These are phyloP conservation scores for Mercurialis annua DNA, from an alignment of 345 rosid genomes.

Conservation along the genomic window DNA sequence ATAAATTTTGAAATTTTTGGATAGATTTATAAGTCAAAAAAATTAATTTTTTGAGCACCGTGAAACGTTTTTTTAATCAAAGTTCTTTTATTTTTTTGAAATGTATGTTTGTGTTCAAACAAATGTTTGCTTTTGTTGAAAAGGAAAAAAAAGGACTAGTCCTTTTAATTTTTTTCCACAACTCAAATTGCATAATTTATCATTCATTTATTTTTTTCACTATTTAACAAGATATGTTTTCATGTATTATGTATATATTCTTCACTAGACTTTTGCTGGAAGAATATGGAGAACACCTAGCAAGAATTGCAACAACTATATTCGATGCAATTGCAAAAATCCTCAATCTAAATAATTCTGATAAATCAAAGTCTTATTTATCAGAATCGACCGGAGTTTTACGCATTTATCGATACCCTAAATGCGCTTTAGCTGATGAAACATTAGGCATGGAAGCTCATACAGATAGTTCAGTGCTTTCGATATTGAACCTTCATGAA, in stretches of 20 bases:
- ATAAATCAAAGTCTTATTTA: conserved; percentile 27
- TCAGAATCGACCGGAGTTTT: conserved; percentile 52
- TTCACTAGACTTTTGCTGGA: conserved; percentile 40
- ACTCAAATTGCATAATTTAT: too few species aligned
- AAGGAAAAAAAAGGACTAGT: too few species aligned
- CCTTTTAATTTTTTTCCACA: too few species aligned
- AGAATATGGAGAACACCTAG: conserved; percentile 67
- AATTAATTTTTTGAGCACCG: too few species aligned
- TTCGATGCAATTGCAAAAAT: conserved; percentile 45
- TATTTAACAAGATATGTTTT: background rate
- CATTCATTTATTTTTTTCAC: too few species aligned
- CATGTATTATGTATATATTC: background rate
- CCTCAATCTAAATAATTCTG: conserved; percentile 44
- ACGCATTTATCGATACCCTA: conserved; percentile 65
- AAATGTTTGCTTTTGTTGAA: too few species aligned
- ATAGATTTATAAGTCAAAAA: too few species aligned
- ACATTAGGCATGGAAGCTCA: conserved; percentile 59
- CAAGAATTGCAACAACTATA: conserved; percentile 41
- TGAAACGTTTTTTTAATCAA: too few species aligned
- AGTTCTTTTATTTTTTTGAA: too few species aligned
- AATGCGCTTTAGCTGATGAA: conserved; percentile 7
- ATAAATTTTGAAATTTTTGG: too few species aligned
- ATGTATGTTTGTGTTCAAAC: too few species aligned
- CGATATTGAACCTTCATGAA: conserved; percentile 59
- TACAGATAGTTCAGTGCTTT: conserved; percentile 75